phyloP scores from a whole-genome alignment of 2,329 filamentous ascomycete genomes.

The Pyricularia pennisetigena region DNA sequence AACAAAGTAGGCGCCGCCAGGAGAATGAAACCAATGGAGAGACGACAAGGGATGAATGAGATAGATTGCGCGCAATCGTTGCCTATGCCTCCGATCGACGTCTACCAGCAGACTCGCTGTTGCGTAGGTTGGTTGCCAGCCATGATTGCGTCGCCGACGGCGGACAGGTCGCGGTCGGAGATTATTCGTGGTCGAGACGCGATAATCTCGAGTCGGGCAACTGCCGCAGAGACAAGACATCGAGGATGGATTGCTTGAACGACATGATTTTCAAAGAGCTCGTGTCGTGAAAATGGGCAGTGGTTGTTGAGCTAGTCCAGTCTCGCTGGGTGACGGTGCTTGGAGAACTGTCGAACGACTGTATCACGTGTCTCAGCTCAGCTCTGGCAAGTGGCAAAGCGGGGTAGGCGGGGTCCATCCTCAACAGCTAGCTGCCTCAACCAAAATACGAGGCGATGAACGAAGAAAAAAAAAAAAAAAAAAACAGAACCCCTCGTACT shows the following conservation, averaged over 20 bases:
- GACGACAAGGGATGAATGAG: not conserved
- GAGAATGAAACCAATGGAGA: not conserved
- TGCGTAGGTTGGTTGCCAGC: not conserved
- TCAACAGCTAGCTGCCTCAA: not conserved
- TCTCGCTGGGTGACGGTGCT: not conserved
- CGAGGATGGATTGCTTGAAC: not conserved
- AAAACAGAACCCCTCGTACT: not conserved
- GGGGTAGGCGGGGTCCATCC: not conserved
- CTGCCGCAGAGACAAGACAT: not conserved
- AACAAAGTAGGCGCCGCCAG: not conserved
- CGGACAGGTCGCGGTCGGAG: not conserved
- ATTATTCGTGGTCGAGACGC: not conserved
- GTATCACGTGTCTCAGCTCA: not conserved
- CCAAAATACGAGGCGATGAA: not conserved
- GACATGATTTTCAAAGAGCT: not conserved
- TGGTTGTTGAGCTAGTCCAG: not conserved
- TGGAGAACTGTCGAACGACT: not conserved
- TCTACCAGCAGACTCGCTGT: not conserved
- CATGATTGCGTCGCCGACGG: not conserved
- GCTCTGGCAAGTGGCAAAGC: not conserved
- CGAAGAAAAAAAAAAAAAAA: no score
- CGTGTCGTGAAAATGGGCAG: not conserved
- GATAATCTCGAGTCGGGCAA: not conserved
- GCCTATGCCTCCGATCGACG: not conserved
- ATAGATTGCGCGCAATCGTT: not conserved